Base-by-base conservation (phyloP, 1,284 basidiomycete genomes). In the Porogramme epimiltina region DNA sequence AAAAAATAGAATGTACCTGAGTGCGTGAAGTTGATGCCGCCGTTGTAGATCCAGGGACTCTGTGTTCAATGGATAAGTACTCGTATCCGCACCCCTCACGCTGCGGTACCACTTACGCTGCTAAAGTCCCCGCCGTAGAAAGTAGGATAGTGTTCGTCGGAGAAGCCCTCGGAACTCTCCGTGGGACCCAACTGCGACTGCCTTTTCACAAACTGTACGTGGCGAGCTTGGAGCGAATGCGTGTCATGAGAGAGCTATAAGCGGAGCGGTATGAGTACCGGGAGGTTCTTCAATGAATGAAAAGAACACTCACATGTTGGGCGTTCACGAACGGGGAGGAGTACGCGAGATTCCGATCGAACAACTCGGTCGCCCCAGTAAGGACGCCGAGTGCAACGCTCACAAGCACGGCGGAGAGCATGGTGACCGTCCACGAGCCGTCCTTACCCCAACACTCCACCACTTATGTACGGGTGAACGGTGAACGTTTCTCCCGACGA, bases 11-110 rank as follows among this genome's bases (percentile, higher is more conserved):
- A 63, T 60, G 66, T 65, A 72, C 81, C 79, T 45, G 77, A 70
- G 56, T 82, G 79, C 4, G 80, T 81, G 58, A 81, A 82, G 56
- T 80, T 80, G 40, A 81, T 61, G 13, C 80, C 80, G 11, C 79
- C 78, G 25, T 63, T 77, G 77, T 78, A 82, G 28, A 83, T 67
- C 54, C 76, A 79, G 1, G 76, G 75, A 46, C 72, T 74, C 80
- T 81, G 55, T 15, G 25, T 20, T 34, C 28, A 28, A 24, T 23
- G 38, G 26, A 16, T 15, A n/a, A n/a, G n/a, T n/a, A n/a, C n/a
- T n/a, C n/a, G n/a, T n/a, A n/a, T n/a, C n/a, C n/a, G n/a, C n/a
- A n/a, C n/a, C n/a, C n/a, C n/a, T n/a, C n/a, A n/a, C n/a, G n/a
- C n/a, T n/a, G n/a, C n/a, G 28, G 39, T 6, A 8, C 8, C 34